Evolutionary conservation across 768 basidiomycete species (phyloP).

Genomic region (Lentinula aciculospora): DNA sequence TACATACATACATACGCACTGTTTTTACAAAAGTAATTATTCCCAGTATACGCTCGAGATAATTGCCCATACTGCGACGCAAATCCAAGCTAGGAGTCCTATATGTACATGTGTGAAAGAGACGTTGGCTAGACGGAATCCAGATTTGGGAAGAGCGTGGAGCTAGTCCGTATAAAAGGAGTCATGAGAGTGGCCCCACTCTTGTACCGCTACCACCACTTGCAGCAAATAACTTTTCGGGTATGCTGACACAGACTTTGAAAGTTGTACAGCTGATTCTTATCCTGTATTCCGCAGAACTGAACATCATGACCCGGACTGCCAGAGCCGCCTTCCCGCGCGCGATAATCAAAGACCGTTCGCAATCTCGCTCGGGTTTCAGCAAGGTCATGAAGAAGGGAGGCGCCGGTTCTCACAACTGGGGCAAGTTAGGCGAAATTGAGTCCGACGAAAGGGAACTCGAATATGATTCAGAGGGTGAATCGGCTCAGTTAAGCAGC

Average conservation of each 20-base stretch:
- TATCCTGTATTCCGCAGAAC: background rate
- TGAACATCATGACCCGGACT: constrained; percentile 37
- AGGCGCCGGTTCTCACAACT: constrained; percentile 81
- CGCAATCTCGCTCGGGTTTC: constrained; percentile 71
- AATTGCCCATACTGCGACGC: too few species aligned
- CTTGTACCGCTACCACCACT: background rate
- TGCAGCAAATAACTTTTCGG: background rate
- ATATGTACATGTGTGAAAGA: too few species aligned
- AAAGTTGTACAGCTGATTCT: background rate
- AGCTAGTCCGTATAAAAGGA: background rate
- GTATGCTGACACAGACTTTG: background rate
- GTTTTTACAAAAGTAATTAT: too few species aligned
- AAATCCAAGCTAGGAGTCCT: too few species aligned
- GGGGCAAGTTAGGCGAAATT: constrained; percentile 71
- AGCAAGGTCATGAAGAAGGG: constrained; percentile 69
- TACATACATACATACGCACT: too few species aligned
- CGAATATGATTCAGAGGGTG: constrained; percentile 33
- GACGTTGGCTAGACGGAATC: too few species aligned
- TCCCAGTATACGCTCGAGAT: too few species aligned
- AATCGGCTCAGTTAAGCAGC: constrained; percentile 15
- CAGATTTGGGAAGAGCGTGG: background rate
- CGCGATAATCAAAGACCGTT: constrained; percentile 72
- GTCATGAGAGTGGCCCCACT: background rate
- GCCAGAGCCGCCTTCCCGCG: constrained; percentile 62
- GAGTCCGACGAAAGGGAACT: constrained; percentile 54